Evolutionary conservation across 106 monocot genomes (phyloP).

Genomic region (Iris macrosiphon): DNA sequence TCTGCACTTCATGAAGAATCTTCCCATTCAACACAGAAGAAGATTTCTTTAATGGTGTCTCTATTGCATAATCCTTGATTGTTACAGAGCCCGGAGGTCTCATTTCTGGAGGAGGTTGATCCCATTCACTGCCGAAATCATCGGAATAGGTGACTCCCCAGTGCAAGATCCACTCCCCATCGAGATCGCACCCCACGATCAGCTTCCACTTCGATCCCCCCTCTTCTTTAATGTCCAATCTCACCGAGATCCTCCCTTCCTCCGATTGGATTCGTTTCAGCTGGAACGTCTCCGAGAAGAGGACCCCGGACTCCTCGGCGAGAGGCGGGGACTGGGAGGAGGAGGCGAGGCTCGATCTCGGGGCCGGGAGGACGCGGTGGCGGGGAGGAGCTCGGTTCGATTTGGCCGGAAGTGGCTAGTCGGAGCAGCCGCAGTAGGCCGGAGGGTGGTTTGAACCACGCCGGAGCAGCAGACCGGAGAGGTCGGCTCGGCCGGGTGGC

Average conservation of each 20-base stretch:
- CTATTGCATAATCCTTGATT: conserved; percentile 94
- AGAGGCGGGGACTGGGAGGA: conserved; percentile 25
- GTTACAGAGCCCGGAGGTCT: conserved; percentile 75
- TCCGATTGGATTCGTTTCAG: conserved; percentile 36
- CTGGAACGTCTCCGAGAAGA: conserved; percentile 26
- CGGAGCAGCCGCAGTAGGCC: too few relatives aligned
- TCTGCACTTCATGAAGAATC: conserved; percentile 50
- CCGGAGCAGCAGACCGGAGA: too few relatives aligned
- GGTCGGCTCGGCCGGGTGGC: too few relatives aligned
- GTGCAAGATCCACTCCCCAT: conserved; percentile 83
- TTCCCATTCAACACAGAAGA: conserved; percentile 38
- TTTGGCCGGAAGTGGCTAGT: too few relatives aligned
- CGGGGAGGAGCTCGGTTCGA: too few relatives aligned
- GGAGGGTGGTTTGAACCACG: too few relatives aligned
- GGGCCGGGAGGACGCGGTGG: too few relatives aligned
- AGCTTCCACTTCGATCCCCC: conserved; percentile 26
- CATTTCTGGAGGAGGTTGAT: conserved; percentile 89
- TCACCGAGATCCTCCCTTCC: conserved; percentile 63
- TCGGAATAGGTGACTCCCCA: conserved; percentile 80
- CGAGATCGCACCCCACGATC: conserved; percentile 46
- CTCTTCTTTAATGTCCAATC: conserved; percentile 28
- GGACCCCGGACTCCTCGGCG: conserved; percentile 11
- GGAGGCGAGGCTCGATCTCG: too few relatives aligned
- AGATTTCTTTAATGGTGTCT: conserved; percentile 68
- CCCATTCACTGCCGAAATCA: conserved; percentile 88